Percentiles rank a stretch among this genome's conserved stretches.
These are phyloP conservation scores for Saprolegnia parasitica DNA, from an alignment of 352 stramenopile genomes.

Conservation along the genomic window DNA sequence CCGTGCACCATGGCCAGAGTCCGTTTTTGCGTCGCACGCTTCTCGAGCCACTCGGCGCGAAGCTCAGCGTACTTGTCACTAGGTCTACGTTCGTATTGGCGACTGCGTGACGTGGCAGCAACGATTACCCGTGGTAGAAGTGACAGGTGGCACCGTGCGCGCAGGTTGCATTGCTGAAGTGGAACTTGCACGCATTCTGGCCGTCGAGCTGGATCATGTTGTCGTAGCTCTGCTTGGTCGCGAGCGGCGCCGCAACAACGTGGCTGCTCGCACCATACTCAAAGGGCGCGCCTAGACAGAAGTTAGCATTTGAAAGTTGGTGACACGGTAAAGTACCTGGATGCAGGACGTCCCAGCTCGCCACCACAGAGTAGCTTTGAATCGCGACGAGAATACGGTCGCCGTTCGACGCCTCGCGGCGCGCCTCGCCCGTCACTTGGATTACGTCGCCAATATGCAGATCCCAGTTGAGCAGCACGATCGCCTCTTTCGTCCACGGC, in stretches of 20 bases:
- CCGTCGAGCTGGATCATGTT: slow-evolving; percentile 77
- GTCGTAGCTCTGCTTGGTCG: slow-evolving; percentile 57
- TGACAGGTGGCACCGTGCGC: slow-evolving; percentile 62
- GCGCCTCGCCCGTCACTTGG: slow-evolving; percentile 39
- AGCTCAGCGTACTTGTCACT: slow-evolving; percentile 60
- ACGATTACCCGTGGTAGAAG: slow-evolving; percentile 62
- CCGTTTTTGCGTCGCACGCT: slow-evolving; percentile 58
- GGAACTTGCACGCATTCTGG: slow-evolving; percentile 83
- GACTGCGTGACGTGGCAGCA: neutral
- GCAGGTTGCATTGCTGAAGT: slow-evolving; percentile 76
- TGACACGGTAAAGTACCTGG: slow-evolving; percentile 36
- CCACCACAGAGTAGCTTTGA: slow-evolving; percentile 43
- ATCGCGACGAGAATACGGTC: slow-evolving; percentile 56
- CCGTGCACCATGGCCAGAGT: slow-evolving; percentile 55
- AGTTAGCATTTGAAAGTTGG: slow-evolving; percentile 20
- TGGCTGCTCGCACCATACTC: slow-evolving; percentile 11
- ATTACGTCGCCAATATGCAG: slow-evolving; percentile 70
- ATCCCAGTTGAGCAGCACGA: slow-evolving; percentile 75
- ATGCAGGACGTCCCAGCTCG: slow-evolving; percentile 53
- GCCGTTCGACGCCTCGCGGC: slow-evolving; percentile 38
- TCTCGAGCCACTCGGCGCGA: slow-evolving; percentile 56
- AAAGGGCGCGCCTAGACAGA: neutral
- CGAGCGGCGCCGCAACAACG: neutral
- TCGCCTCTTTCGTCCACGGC: slow-evolving; percentile 49
- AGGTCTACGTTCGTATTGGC: neutral